phyloP scores from a whole-genome alignment of 192 early-diverging fungal genomes.

The Linnemannia exigua region DNA sequence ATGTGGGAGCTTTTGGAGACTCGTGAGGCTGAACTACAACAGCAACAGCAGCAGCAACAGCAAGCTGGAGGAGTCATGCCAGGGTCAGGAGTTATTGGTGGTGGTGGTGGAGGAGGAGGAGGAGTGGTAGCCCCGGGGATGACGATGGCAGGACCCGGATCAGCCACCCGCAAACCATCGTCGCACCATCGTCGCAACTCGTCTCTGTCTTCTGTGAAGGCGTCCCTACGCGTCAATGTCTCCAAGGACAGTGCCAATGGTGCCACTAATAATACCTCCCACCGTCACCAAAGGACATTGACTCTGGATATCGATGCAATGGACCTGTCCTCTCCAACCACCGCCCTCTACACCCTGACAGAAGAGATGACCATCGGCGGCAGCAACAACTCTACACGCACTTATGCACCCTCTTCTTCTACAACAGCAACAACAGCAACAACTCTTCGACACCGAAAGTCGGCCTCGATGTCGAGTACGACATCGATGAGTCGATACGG shows the following conservation, averaged over 20 bases:
- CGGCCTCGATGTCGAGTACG: neutral
- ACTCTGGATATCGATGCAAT: conserved; percentile 13
- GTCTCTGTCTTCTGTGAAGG: neutral
- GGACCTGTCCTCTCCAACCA: neutral
- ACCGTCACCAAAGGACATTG: conserved; percentile 5
- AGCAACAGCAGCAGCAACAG: too few species aligned
- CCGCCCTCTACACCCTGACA: neutral
- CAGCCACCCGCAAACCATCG: neutral
- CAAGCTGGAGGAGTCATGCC: neutral
- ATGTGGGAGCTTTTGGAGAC: conserved; percentile 52
- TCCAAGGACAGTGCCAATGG: conserved; percentile 1
- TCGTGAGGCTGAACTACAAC: conserved; percentile 26
- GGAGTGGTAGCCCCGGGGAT: neutral
- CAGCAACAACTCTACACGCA: neutral
- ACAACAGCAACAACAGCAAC: neutral
- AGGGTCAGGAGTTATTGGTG: neutral
- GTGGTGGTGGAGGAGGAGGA: neutral
- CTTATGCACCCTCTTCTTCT: too few species aligned
- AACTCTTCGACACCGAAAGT: neutral
- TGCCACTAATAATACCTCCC: neutral
- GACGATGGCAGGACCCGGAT: conserved; percentile 1
- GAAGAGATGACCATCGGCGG: neutral
- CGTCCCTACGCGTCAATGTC: neutral
- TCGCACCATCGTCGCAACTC: neutral
- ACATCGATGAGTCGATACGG: neutral